These are phyloP conservation scores for Scheffersomyces stambukii DNA, from an alignment of 1,139 yeast genomes.

Conservation along the genomic window DNA sequence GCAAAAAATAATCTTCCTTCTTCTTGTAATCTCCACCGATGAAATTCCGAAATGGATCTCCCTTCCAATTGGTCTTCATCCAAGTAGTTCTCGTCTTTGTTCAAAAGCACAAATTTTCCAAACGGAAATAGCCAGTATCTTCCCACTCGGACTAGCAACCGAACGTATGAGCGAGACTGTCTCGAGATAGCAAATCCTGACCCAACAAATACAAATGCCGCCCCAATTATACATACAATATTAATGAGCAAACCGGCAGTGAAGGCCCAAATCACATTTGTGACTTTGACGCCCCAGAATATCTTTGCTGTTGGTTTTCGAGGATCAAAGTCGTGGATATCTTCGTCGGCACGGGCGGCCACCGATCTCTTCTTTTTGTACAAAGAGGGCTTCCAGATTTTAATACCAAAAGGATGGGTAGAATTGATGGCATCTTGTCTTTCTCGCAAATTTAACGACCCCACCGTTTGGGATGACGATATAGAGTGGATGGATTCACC, in stretches of 20 bases:
- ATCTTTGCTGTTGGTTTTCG: constrained; percentile 49
- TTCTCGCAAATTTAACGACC: constrained; percentile 84
- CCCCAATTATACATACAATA: constrained; percentile 46
- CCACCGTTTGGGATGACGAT: constrained; percentile 26
- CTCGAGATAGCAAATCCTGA: constrained; percentile 44
- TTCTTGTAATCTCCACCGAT: constrained; percentile 82
- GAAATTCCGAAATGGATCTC: constrained; percentile 76
- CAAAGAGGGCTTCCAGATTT: constrained; percentile 97
- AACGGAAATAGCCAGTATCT: constrained; percentile 76
- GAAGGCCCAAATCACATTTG: constrained; percentile 74
- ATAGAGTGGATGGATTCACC: constrained; percentile 40
- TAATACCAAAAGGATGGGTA: constrained; percentile 96
- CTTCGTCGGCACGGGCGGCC: constrained; percentile 87
- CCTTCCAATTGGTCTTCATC: constrained; percentile 91
- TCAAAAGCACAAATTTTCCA: constrained; percentile 81
- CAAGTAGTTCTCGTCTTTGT: constrained; percentile 74
- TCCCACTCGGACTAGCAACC: constrained; percentile 60
- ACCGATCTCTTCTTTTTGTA: constrained; percentile 92
- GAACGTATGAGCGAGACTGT: constrained; percentile 51
- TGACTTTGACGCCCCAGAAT: constrained; percentile 58
- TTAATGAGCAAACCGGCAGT: constrained; percentile 67
- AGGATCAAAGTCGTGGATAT: constrained; percentile 73
- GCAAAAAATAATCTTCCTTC: constrained; percentile 70
- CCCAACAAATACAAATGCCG: constrained; percentile 37
- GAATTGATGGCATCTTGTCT: constrained; percentile 95